Conservation (phyloP, 352 stramenopile species). For the Albugo candida region DNA sequence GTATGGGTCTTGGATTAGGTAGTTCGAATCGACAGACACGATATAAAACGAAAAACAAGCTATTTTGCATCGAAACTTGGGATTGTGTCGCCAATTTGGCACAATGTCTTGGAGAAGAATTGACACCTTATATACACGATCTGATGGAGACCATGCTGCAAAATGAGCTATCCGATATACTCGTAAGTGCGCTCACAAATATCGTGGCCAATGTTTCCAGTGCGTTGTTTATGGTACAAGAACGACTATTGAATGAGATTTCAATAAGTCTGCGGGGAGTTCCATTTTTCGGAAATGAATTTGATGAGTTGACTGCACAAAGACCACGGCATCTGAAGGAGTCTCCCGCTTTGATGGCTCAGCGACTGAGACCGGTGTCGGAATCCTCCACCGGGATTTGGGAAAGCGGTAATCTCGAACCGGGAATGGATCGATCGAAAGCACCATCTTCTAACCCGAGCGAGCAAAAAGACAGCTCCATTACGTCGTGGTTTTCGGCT, state of each 20-base stretch:
- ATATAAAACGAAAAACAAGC: conserved; percentile 30
- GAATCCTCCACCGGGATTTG: not conserved
- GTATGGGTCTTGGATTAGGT: no score
- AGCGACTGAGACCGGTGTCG: not conserved
- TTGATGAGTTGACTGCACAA: no score
- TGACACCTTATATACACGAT: conserved; percentile 47
- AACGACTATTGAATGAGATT: conserved; percentile 90
- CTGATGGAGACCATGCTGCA: conserved; percentile 75
- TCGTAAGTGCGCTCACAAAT: conserved; percentile 86
- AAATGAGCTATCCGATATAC: conserved; percentile 82
- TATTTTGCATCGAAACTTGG: conserved; percentile 69
- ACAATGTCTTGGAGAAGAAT: conserved; percentile 30
- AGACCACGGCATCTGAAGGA: no score
- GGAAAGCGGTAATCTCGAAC: no score
- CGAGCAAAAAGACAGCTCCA: not conserved
- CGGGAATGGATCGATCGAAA: no score
- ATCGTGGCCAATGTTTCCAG: conserved; percentile 82
- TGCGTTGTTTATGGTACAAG: conserved; percentile 80
- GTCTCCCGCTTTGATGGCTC: no score
- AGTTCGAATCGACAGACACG: not conserved
- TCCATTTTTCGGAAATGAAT: conserved; percentile 20
- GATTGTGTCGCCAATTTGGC: conserved; percentile 61
- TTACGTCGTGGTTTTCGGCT: conserved; percentile 7
- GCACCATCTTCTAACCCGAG: not conserved
- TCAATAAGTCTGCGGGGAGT: conserved; percentile 84